Conservation (phyloP, 495 filamentous ascomycete species). For the Hyaloscypha bicolor region DNA sequence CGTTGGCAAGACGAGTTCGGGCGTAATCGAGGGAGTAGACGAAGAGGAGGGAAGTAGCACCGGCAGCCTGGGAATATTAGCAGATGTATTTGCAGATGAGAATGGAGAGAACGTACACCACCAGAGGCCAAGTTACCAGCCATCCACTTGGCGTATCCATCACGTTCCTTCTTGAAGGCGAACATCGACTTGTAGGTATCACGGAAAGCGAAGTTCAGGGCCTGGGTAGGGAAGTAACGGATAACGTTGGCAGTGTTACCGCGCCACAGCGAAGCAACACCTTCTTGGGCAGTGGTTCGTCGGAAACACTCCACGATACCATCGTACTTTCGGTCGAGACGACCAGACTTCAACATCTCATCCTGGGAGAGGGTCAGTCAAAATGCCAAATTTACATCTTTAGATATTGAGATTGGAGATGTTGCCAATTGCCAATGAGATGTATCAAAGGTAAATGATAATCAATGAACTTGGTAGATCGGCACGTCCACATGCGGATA, state of each 20-base stretch:
- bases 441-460: background rate
- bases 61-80: conserved; percentile 72
- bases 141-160: conserved; percentile 99
- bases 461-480: conserved; percentile 6
- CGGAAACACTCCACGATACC: conserved; percentile 95
- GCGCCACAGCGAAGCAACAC: conserved; percentile 88
- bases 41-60: conserved; percentile 99
- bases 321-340: conserved; percentile 95
- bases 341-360: conserved; percentile 99
- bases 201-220: conserved; percentile 99
- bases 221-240: conserved; percentile 99
- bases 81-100: conserved; percentile 6
- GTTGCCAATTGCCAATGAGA: background rate
- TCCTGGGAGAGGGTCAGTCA: conserved; percentile 62
- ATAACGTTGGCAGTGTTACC: conserved; percentile 99
- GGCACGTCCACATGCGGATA: conserved; percentile 23
- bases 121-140: conserved; percentile 98
- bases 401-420: conserved; percentile 13
- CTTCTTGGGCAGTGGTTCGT: conserved; percentile 83
- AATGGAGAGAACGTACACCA: conserved; percentile 73
- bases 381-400: conserved; percentile 8
- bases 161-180: conserved; percentile 99
- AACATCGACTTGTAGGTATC: conserved; percentile 99
- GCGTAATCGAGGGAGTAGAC: conserved; percentile 99
- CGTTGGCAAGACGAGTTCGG: conserved; percentile 99